These are phyloP conservation scores for Endoconidiophora polonica DNA, from an alignment of 2,329 filamentous ascomycete genomes.

Conservation along the genomic window DNA sequence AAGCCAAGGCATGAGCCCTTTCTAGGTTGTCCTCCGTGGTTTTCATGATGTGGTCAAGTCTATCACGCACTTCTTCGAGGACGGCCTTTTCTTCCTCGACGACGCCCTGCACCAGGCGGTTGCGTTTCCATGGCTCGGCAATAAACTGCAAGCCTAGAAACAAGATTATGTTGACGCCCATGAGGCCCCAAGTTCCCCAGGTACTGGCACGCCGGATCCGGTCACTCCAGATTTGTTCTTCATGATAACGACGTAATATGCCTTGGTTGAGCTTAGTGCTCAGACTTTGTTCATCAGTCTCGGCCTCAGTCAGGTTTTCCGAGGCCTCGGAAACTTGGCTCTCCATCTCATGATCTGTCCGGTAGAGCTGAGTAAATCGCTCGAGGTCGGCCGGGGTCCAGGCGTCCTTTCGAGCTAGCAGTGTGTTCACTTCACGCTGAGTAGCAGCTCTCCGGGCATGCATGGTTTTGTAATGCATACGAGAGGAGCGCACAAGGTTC, in stretches of 20 bases:
- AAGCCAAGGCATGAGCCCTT: conserved; percentile 7
- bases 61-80: conserved; percentile 29
- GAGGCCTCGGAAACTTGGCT: conserved; percentile 60
- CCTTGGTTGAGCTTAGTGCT: conserved; percentile 59
- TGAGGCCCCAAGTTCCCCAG: conserved; percentile 95
- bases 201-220: conserved; percentile 92
- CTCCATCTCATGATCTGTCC: conserved; percentile 85
- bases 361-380: conserved; percentile 82
- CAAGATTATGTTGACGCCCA: conserved; percentile 87
- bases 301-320: conserved; percentile 54
- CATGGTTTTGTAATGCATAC: conserved; percentile 64
- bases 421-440: conserved; percentile 86
- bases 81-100: conserved; percentile 56
- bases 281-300: conserved; percentile 64
- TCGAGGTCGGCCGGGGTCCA: conserved; percentile 82
- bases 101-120: conserved; percentile 64
- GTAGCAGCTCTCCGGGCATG: conserved; percentile 71
- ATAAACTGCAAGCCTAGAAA: conserved; percentile 76
- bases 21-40: conserved; percentile 11
- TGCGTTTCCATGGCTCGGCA: conserved; percentile 81
- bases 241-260: conserved; percentile 85
- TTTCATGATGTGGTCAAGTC: conserved; percentile 13
- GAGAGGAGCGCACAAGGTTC: conserved; percentile 49
- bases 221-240: conserved; percentile 98
- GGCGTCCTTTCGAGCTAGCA: conserved; percentile 83